phyloP scores from a whole-genome alignment of 164 flowering plant genomes.

The Warburgia ugandensis region DNA sequence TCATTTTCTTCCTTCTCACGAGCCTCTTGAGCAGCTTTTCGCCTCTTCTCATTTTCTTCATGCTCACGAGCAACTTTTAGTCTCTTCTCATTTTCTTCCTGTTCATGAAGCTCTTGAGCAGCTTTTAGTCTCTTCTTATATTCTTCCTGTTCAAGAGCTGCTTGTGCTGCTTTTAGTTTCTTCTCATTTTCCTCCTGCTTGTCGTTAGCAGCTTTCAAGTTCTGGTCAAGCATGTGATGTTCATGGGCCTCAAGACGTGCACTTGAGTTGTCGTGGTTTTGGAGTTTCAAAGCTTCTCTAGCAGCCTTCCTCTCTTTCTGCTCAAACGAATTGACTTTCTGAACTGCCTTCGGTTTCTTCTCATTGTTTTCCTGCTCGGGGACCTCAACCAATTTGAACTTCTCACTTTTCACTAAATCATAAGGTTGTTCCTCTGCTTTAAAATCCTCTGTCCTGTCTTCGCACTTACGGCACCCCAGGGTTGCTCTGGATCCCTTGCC shows the following conservation, averaged over 20 bases:
- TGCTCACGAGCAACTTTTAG: no score
- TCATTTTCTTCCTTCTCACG: no score
- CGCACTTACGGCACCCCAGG: constrained; percentile 19
- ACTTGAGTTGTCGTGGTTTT: no score
- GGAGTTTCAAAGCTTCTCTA: no score
- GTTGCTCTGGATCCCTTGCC: constrained; percentile 21
- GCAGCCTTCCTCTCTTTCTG: no score
- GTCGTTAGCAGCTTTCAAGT: no score
- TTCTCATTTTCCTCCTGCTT: constrained; percentile 15
- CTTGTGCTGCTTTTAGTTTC: constrained; percentile 7
- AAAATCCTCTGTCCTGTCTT: constrained; percentile 45
- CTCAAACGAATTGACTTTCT: constrained; percentile 3
- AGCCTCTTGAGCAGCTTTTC: no score
- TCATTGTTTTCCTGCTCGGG: constrained; percentile 14
- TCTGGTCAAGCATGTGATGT: no score
- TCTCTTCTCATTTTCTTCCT: no score
- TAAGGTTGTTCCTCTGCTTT: constrained; percentile 48
- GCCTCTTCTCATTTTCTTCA: no score
- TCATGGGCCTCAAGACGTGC: no score
- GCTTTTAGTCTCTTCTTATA: constrained; percentile 9
- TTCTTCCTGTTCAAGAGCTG: constrained; percentile 6
- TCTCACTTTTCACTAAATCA: constrained; percentile 43
- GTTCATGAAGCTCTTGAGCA: no score
- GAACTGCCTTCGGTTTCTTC: constrained; percentile 10
- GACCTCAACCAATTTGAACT: constrained; percentile 10